phyloP scores from a whole-genome alignment of 2,329 filamentous ascomycete species.

The Corinectria fuckeliana region DNA sequence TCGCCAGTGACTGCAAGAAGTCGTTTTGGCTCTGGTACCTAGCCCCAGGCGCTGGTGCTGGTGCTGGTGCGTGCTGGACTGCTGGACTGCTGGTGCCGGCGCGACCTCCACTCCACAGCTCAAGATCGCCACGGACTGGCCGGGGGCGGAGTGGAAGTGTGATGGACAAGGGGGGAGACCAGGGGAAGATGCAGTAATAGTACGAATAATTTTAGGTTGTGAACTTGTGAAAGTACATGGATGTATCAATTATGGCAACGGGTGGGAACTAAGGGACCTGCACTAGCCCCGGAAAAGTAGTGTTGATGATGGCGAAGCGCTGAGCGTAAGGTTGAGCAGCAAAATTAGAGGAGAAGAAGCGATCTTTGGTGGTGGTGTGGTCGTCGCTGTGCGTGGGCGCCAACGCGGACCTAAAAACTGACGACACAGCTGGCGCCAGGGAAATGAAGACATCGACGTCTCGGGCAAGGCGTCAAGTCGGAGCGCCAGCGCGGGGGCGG shows the following conservation, averaged over 20 bases:
- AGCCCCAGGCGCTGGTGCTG: conserved; percentile 19
- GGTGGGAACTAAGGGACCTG: neutral
- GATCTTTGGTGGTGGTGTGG: neutral
- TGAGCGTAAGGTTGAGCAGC: neutral
- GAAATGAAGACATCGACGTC: conserved; percentile 29
- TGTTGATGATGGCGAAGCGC: neutral
- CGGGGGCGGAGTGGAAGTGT: conserved; percentile 23
- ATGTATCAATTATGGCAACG: too few relatives aligned
- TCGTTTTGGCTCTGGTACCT: conserved; percentile 29
- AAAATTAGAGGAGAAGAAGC: neutral
- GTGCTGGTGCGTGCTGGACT: too few relatives aligned
- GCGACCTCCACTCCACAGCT: conserved; percentile 35
- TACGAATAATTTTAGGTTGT: neutral
- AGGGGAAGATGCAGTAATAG: too few relatives aligned
- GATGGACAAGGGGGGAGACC: conserved; percentile 29
- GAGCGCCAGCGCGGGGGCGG: neutral
- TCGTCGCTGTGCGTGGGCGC: neutral
- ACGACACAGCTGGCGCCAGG: conserved; percentile 23
- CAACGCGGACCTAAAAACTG: conserved; percentile 17
- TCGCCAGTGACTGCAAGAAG: conserved; percentile 20
- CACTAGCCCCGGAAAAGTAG: conserved; percentile 10
- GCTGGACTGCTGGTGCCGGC: conserved; percentile 23
- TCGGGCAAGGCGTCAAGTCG: conserved; percentile 27
- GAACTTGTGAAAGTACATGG: neutral
- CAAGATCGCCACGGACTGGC: conserved; percentile 36